Base-by-base conservation (phyloP, 179 eudicot species). In the Carnegiea gigantea region DNA sequence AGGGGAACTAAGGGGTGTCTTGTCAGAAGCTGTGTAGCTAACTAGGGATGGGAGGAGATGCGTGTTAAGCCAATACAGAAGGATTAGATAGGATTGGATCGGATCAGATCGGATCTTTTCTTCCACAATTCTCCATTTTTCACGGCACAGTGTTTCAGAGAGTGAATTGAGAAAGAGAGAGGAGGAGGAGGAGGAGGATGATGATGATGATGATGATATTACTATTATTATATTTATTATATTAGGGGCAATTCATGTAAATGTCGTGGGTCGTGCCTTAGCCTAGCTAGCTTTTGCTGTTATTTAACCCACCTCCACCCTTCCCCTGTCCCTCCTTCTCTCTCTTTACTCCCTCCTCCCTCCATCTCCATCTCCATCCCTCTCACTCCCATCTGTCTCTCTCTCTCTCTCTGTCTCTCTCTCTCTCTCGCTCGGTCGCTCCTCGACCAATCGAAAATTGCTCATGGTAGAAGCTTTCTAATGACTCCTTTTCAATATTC, bases 21-120 rank as follows among this genome's bases (percentile, higher is more conserved):
- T 83, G 53, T 86, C 88, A 86, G 80, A 59, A 79, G 78, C 88
- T 86, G 88, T n/a, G 88, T 83, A 76, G 79, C 67, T 65, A n/a
- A 26, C 28, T n/a, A 57, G 11, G 68, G 4, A 57, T 57, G 2
- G 30, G 4, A 62, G 30, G 68, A 62, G 30, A 15, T 62, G 28
- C 30, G 68, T 62, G 33, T 62, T 3, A 33, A 62, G 14, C 68
- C 8, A 23, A 0, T 1, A 1, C 13, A 62, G 28, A 9, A 62
- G 68, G 26, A 18, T 57, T 23, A 3, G 53, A 48, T 40, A 33
- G 36, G 30, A 48, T 48, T 2, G 53, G 13, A 2, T 33, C 1
- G 36, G 36, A 33, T 3, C 2, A 1, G 36, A 33, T 33, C 36
- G 36, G 10, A 51, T 18, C 82, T 46, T 40, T 64, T n/a, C 79